Conservation (phyloP, 2,329 filamentous ascomycete species). For the Fusarium aywerte region DNA sequence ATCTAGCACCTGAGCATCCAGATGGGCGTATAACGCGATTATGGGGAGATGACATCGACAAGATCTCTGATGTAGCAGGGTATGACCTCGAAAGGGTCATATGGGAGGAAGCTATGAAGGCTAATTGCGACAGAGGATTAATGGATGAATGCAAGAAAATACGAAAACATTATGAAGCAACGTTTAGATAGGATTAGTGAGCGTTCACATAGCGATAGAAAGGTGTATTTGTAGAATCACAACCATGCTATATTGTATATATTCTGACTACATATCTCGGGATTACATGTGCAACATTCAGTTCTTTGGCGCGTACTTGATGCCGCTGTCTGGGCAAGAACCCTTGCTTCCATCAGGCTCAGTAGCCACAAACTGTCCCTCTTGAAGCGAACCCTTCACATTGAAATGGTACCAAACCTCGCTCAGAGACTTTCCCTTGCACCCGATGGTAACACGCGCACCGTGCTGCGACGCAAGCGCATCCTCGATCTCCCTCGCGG, state of each 20-base stretch:
- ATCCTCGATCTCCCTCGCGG: slow-evolving; percentile 65
- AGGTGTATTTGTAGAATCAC: not conserved
- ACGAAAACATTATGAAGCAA: slow-evolving; percentile 35
- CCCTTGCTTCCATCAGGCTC: slow-evolving; percentile 64
- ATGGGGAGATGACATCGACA: slow-evolving; percentile 32
- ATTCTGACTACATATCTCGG: not conserved
- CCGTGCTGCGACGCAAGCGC: slow-evolving; percentile 66
- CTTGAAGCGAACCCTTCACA: slow-evolving; percentile 66
- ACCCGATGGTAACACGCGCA: slow-evolving; percentile 67
- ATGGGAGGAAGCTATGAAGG: slow-evolving; percentile 42
- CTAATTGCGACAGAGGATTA: slow-evolving; percentile 29
- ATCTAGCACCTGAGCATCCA: slow-evolving; percentile 15
- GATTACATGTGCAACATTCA: not conserved
- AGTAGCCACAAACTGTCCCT: slow-evolving; percentile 68
- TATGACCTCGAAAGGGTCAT: slow-evolving; percentile 42
- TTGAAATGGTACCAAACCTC: slow-evolving; percentile 74
- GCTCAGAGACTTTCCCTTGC: slow-evolving; percentile 58
- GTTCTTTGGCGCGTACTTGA: slow-evolving; percentile 47
- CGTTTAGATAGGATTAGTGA: slow-evolving; percentile 27
- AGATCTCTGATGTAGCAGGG: slow-evolving; percentile 28
- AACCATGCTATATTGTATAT: not conserved
- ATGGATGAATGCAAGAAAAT: slow-evolving; percentile 41
- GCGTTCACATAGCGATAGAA: not conserved
- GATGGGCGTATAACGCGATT: slow-evolving; percentile 26
- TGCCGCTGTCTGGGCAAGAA: slow-evolving; percentile 63